Evolutionary conservation across 805 yeast species (phyloP).

Genomic region (Suhomyces faveliae): DNA sequence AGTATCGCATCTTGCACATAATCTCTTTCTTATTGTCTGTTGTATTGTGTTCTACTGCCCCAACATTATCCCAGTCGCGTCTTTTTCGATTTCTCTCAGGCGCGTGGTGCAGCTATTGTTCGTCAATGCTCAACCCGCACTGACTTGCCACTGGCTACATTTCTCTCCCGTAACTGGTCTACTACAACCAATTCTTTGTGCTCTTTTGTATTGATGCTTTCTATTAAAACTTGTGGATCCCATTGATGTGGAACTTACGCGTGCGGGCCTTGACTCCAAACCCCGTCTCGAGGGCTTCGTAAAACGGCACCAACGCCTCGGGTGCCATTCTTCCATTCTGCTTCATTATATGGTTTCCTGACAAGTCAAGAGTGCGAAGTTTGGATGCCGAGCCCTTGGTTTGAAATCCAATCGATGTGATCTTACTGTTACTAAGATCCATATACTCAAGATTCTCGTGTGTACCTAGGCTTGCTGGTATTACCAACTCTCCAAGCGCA

Average conservation of each 20-base stretch:
- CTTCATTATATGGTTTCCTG: slow-evolving; percentile 18
- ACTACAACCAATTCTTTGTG: too few species aligned
- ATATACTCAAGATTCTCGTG: slow-evolving; percentile 13
- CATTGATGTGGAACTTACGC: slow-evolving; percentile 27
- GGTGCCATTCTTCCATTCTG: slow-evolving; percentile 7
- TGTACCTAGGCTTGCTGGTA: slow-evolving; percentile 9
- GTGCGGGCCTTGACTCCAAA: slow-evolving; percentile 20
- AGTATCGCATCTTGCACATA: too few species aligned
- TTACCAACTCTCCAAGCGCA: slow-evolving; percentile 13
- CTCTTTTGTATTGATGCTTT: background rate
- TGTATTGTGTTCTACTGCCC: too few species aligned
- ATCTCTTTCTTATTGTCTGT: too few species aligned
- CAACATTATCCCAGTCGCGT: too few species aligned
- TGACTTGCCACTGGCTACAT: too few species aligned
- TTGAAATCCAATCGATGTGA: slow-evolving; percentile 2
- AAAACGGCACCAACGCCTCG: slow-evolving; percentile 20
- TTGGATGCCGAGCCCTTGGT: slow-evolving; percentile 4
- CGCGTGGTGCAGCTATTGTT: too few species aligned
- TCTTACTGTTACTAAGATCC: slow-evolving; percentile 13
- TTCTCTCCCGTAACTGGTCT: too few species aligned
- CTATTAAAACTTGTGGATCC: slow-evolving; percentile 2
- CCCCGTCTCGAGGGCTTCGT: slow-evolving; percentile 19
- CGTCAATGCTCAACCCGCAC: too few species aligned
- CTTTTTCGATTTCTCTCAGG: too few species aligned
- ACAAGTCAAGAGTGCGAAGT: slow-evolving; percentile 18